Evolutionary conservation across 352 stramenopile genomes (phyloP).

Genomic region (Globisporangium splendens): DNA sequence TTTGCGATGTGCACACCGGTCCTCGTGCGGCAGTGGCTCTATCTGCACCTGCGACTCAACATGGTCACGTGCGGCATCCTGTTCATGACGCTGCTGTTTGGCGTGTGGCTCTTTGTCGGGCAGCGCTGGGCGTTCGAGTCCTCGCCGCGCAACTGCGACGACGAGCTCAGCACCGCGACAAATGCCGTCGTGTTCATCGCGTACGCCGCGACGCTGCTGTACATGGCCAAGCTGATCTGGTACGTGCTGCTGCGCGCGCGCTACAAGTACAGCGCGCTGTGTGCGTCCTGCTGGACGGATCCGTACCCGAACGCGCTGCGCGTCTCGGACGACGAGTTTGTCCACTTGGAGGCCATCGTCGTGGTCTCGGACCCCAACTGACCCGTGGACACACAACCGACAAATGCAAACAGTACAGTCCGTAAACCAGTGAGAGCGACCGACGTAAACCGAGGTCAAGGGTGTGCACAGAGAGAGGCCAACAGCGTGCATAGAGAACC

Average conservation of each 20-base stretch:
- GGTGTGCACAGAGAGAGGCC: no score
- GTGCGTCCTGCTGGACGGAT: conserved; percentile 27
- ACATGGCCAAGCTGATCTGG: conserved; percentile 34
- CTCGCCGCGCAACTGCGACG: conserved; percentile 28
- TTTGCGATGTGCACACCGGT: conserved; percentile 29
- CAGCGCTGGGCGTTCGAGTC: conserved; percentile 33
- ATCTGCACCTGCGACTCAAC: conserved; percentile 31
- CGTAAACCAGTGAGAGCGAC: no score
- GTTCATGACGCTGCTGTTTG: conserved; percentile 17
- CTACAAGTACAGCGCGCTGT: conserved; percentile 30
- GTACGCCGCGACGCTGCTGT: conserved; percentile 26
- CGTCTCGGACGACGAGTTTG: conserved; percentile 23
- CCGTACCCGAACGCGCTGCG: conserved; percentile 27
- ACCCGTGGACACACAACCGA: no score
- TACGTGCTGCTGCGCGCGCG: conserved; percentile 30
- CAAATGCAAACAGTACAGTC: no score
- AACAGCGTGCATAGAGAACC: no score
- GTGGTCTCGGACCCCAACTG: background rate
- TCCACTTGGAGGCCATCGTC: conserved; percentile 17
- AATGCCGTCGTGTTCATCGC: conserved; percentile 31
- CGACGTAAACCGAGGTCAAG: no score
- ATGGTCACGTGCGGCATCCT: conserved; percentile 15
- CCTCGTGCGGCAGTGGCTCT: conserved; percentile 37
- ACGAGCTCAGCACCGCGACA: conserved; percentile 26
- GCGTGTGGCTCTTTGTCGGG: conserved; percentile 27